A percentile compares a stretch with the other conserved stretches of the same genome.
Evolutionary conservation across 2,329 filamentous ascomycete species (phyloP).

Genomic region (Penicillium sp.): DNA sequence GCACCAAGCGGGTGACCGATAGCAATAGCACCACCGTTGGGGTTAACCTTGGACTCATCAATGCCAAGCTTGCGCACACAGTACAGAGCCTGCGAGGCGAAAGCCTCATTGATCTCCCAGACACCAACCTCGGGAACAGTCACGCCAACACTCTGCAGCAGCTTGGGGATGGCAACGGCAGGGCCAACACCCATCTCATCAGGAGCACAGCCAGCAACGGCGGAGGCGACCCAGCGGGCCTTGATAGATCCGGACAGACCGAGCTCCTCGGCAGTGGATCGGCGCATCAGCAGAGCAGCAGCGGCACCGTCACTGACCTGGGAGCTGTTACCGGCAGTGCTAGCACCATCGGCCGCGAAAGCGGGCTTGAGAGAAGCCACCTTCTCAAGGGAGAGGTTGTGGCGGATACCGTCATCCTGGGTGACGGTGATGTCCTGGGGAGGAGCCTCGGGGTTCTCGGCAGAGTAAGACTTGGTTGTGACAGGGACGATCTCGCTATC

Average conservation of each 20-base stretch:
- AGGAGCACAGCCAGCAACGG: slow-evolving; percentile 76
- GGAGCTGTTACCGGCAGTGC: slow-evolving; percentile 82
- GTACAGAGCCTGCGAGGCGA: slow-evolving; percentile 68
- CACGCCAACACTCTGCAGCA: slow-evolving; percentile 72
- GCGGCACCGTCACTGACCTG: slow-evolving; percentile 90
- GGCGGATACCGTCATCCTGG: slow-evolving; percentile 81
- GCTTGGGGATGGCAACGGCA: slow-evolving; percentile 80
- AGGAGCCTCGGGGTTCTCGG: slow-evolving; percentile 63
- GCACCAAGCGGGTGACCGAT: slow-evolving; percentile 89
- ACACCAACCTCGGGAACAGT: slow-evolving; percentile 71
- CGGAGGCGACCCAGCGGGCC: slow-evolving; percentile 79
- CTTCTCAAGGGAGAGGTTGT: slow-evolving; percentile 68
- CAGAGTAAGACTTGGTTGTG: slow-evolving; percentile 68
- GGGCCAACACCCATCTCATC: slow-evolving; percentile 96
- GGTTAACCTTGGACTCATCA: slow-evolving; percentile 76
- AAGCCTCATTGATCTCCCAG: slow-evolving; percentile 93
- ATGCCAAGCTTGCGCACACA: slow-evolving; percentile 67
- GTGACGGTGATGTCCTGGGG: slow-evolving; percentile 68
- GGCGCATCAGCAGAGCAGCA: slow-evolving; percentile 79
- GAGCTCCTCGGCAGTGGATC: slow-evolving; percentile 75
- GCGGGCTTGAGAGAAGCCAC: slow-evolving; percentile 83
- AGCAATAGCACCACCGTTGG: slow-evolving; percentile 92
- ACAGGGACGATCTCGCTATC: slow-evolving; percentile 81
- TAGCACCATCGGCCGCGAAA: slow-evolving; percentile 73
- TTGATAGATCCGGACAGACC: slow-evolving; percentile 73